phyloP scores from a whole-genome alignment of 805 yeast genomes.

The Teunomyces aglyptinius region DNA sequence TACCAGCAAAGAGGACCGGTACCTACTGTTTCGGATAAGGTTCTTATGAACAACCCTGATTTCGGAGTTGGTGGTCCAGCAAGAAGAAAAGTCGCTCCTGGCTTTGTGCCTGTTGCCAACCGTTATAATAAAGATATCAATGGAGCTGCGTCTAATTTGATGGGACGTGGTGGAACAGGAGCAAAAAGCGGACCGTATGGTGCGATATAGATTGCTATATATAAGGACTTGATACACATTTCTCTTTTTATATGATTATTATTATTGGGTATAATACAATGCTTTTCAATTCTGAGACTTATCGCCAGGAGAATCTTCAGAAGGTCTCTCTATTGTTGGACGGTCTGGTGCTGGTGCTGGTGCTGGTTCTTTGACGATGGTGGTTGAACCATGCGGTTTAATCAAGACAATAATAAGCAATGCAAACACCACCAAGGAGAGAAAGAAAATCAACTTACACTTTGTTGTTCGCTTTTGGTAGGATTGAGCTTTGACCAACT shows the following conservation, averaged over 20 bases:
- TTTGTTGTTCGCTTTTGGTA: constrained; percentile 89
- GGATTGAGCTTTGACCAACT: constrained; percentile 68
- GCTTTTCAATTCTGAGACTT: neutral
- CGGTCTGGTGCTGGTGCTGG: constrained; percentile 6
- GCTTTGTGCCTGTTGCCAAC: constrained; percentile 22
- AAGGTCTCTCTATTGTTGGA: constrained; percentile 9
- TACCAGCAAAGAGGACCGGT: constrained; percentile 9
- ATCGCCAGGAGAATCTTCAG: neutral
- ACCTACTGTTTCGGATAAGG: constrained; percentile 38
- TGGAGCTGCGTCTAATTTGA: constrained; percentile 14
- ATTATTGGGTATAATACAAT: constrained; percentile 1
- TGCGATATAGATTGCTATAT: constrained; percentile 7
- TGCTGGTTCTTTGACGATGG: constrained; percentile 18
- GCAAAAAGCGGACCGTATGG: constrained; percentile 24
- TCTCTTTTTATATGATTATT: too few relatives aligned
- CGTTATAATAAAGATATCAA: constrained; percentile 11
- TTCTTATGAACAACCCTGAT: constrained; percentile 40
- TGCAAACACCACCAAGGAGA: constrained; percentile 68
- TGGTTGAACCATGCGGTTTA: constrained; percentile 49
- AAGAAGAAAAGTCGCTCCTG: constrained; percentile 20
- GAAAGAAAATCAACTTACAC: constrained; percentile 78
- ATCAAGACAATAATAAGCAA: constrained; percentile 68
- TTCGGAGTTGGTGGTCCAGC: constrained; percentile 22
- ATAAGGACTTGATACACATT: neutral
- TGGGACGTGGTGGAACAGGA: constrained; percentile 14